phyloP scores from a whole-genome alignment of 2,329 filamentous ascomycete genomes.

The Xylaria hypoxylon region DNA sequence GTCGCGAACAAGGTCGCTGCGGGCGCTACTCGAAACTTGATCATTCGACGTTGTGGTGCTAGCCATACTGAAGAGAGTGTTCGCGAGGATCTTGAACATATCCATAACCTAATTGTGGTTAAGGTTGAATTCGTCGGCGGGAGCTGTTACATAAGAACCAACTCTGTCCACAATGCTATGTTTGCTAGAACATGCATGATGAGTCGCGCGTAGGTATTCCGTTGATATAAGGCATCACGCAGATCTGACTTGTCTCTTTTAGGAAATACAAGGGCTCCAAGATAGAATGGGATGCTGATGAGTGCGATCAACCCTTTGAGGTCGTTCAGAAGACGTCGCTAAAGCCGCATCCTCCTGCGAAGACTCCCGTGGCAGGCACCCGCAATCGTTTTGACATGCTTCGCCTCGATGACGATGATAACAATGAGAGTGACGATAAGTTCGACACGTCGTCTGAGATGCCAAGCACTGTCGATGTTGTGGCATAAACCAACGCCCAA shows the following conservation, averaged over 20 bases:
- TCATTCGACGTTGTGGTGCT: slow-evolving; percentile 70
- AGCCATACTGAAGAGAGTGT: slow-evolving; percentile 73
- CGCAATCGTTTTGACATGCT: slow-evolving; percentile 49
- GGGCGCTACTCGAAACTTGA: slow-evolving; percentile 79
- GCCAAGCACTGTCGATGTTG: slow-evolving; percentile 45
- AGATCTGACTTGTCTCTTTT: slow-evolving; percentile 49
- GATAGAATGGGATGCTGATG: slow-evolving; percentile 78
- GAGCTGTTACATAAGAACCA: slow-evolving; percentile 77
- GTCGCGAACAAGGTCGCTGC: slow-evolving; percentile 71
- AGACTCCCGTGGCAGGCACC: slow-evolving; percentile 31
- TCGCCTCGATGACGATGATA: slow-evolving; percentile 49
- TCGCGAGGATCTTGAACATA: slow-evolving; percentile 81
- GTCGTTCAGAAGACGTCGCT: slow-evolving; percentile 45
- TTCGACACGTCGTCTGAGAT: slow-evolving; percentile 50
- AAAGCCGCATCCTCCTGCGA: slow-evolving; percentile 35
- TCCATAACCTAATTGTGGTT: slow-evolving; percentile 81
- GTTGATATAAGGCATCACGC: slow-evolving; percentile 11
- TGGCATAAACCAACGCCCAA: slow-evolving; percentile 33
- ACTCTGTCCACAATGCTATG: slow-evolving; percentile 80
- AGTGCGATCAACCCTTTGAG: slow-evolving; percentile 73
- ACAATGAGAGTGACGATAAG: slow-evolving; percentile 48
- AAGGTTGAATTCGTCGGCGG: slow-evolving; percentile 68
- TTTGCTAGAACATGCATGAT: slow-evolving; percentile 84
- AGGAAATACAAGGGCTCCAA: slow-evolving; percentile 76
- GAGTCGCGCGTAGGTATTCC: slow-evolving; percentile 61